These are phyloP conservation scores for Lactarius trivialis DNA, from an alignment of 768 basidiomycete species.

Conservation along the genomic window DNA sequence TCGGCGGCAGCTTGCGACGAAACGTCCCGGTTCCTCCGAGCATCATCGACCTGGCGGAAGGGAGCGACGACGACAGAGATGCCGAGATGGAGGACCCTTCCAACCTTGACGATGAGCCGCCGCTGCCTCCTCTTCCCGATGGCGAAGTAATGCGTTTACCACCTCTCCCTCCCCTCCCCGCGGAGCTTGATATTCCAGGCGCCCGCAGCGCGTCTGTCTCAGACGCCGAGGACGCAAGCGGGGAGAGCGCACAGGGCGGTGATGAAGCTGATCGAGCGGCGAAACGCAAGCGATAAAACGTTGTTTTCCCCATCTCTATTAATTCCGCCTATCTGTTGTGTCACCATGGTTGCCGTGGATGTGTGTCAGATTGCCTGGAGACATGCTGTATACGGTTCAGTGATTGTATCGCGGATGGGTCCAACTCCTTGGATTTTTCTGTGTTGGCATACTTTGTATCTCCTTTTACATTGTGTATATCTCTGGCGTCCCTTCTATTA, in stretches of 20 bases:
- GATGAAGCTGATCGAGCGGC: constrained; percentile 15
- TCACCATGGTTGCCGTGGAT: constrained; percentile 7
- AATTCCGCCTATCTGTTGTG: background rate
- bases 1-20: constrained; percentile 6
- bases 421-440: background rate
- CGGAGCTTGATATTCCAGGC: constrained; percentile 5
- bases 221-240: constrained; percentile 18
- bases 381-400: constrained; percentile 7
- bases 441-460: constrained; percentile 6
- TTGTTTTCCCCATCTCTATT: background rate
- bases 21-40: constrained; percentile 8
- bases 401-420: background rate
- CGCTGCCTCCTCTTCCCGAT: constrained; percentile 15
- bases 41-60: constrained; percentile 19
- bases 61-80: constrained; percentile 17
- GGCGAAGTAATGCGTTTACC: background rate
- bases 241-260: constrained; percentile 5
- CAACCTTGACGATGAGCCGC: background rate
- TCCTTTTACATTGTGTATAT: constrained; percentile 7
- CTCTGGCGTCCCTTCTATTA: background rate
- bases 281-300: constrained; percentile 17
- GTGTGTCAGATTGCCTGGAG: background rate
- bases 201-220: constrained; percentile 18
- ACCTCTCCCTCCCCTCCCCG: constrained; percentile 2
- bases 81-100: constrained; percentile 13